A percentile compares a stretch with the other conserved stretches of the same genome.
These are phyloP conservation scores for Penicillium sclerotiorum DNA, from an alignment of 2,329 filamentous ascomycete species.

Conservation along the genomic window DNA sequence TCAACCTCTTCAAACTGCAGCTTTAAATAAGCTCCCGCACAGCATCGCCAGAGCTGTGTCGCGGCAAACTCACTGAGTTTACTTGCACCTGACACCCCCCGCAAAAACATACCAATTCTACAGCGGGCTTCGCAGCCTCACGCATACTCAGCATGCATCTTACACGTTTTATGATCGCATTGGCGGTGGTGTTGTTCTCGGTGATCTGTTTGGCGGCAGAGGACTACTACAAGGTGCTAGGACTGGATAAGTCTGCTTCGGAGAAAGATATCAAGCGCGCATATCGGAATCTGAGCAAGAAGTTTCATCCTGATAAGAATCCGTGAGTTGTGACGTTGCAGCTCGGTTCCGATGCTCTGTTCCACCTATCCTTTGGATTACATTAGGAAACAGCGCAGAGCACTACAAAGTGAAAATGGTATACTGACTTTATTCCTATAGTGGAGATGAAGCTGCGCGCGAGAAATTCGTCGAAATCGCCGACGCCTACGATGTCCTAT, in stretches of 20 bases:
- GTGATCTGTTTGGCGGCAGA: conserved; percentile 43
- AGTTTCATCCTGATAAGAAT: conserved; percentile 97
- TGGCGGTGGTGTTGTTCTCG: conserved; percentile 43
- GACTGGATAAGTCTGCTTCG: conserved; percentile 74
- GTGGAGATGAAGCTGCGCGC: conserved; percentile 75
- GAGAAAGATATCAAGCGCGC: conserved; percentile 92
- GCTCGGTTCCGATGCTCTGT: not conserved
- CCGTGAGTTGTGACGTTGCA: conserved; percentile 61
- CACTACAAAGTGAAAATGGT: too few relatives aligned
- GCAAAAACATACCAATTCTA: not conserved
- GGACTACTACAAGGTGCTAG: conserved; percentile 70
- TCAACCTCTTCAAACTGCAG: not conserved
- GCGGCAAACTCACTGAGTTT: too few relatives aligned
- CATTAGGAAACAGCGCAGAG: too few relatives aligned
- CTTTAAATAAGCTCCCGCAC: conserved; percentile 5
- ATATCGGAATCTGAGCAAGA: conserved; percentile 89
- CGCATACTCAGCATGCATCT: conserved; percentile 35
- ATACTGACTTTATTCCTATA: conserved; percentile 36
- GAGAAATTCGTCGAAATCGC: conserved; percentile 92
- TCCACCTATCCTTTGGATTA: too few relatives aligned
- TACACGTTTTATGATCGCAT: conserved; percentile 32
- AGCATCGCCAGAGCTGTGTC: not conserved
- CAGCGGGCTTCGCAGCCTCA: conserved; percentile 21
- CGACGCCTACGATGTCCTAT: conserved; percentile 92
- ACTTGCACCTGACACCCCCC: not conserved